Base-by-base conservation (phyloP, 1,284 basidiomycete genomes). In the Phlebopus sp. region DNA sequence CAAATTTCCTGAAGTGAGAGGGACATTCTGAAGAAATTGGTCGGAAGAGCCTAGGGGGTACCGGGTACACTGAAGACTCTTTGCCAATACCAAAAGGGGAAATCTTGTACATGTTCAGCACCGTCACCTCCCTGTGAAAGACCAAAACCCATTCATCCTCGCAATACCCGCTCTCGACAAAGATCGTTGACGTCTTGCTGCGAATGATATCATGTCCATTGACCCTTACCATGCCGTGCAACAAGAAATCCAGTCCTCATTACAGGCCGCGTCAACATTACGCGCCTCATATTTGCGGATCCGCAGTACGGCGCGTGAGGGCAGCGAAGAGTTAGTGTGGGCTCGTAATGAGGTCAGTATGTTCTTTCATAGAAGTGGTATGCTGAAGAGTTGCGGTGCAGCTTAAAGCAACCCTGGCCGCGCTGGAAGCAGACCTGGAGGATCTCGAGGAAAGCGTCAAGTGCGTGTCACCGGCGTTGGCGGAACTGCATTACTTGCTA, bases 391-490 rank as follows among this genome's bases (percentile, higher is more conserved):
- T 11, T 35, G 37, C n/a, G n/a, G 41, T 10, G 17, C 57, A 94
- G 82, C 71, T 95, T 42, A 84, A 84, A 63, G 82, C 82, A 0
- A 87, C 87, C 2, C 75, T 96, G 8, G 77, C 81, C 1, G 71
- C 84, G 1, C 70, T 96, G 27, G 89, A 92, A 61, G 83, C 87
- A 0, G 92, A 96, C 69, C 63, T 94, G 23, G 88, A 92, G 52
- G 92, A 92, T 60, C 69, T 96, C 17, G 92, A 94, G 45, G 90
- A 92, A 61, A 92, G 90, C 56, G 91, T 96, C 23, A 83, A 81
- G 79, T 89, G 65, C 53, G 78, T 15, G 3, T 35, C 27, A 23
- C 32, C 21, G 46, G 21, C 17, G 32, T 36, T n/a, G 41, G 21
- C 9, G 14, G 23, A 29, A 23, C n/a, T 8, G 7, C 29, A 32